These are phyloP conservation scores for Luffa acutangula DNA, from an alignment of 306 rosid species.

Conservation along the genomic window DNA sequence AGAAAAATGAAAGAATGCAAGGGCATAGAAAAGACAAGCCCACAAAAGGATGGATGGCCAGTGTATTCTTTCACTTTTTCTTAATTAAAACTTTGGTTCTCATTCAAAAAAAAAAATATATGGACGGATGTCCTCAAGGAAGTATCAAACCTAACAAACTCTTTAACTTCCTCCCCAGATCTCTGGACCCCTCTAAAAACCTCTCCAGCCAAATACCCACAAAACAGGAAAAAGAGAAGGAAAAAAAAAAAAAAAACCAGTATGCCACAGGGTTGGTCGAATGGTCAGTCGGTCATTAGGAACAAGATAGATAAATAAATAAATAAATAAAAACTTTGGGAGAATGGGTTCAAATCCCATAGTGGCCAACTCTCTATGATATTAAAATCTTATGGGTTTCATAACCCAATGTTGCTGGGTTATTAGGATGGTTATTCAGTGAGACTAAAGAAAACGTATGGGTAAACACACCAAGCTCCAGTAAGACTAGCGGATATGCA, in stretches of 20 bases:
- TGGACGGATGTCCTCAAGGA: not conserved
- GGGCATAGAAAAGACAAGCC: not conserved
- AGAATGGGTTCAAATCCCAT: not conserved
- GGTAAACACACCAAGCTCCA: too few relatives aligned
- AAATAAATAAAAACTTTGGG: not conserved
- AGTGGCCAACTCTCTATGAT: not conserved
- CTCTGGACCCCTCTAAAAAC: not conserved
- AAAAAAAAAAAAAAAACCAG: too few relatives aligned
- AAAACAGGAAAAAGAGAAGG: not conserved
- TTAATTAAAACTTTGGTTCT: too few relatives aligned
- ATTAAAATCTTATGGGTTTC: not conserved
- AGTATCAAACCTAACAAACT: too few relatives aligned
- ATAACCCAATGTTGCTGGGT: not conserved
- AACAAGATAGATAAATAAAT: not conserved
- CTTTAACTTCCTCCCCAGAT: not conserved
- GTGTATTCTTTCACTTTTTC: too few relatives aligned
- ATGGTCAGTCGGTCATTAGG: not conserved
- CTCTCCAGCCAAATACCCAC: not conserved
- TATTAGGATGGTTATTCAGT: not conserved
- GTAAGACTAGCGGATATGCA: not conserved
- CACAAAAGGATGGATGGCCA: too few relatives aligned
- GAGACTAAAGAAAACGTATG: not conserved
- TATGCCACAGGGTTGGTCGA: not conserved
- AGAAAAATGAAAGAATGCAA: not conserved
- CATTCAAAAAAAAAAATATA: not conserved